Evolutionary conservation across 164 flowering plant species (phyloP), one percentile per base, ranked within the genome.

Genomic region (Cinnamomum chago): DNA sequence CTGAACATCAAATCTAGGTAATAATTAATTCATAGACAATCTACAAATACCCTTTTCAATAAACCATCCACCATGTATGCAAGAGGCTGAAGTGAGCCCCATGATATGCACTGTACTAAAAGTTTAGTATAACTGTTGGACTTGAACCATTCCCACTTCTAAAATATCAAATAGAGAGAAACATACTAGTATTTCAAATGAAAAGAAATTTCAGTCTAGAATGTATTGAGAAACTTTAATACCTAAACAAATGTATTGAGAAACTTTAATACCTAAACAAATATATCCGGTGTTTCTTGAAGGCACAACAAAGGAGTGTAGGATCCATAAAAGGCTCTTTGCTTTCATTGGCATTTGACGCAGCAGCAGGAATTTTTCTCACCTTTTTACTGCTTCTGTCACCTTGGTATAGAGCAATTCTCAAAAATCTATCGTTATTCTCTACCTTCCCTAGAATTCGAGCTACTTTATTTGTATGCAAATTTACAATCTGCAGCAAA

Each of bases 401-500:
- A 79, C 97, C 97, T 88, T 91, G 99, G 80, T 93, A 95, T 74
- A 95, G 83, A 40, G 98, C 97, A 79, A 95, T 89, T 81, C 87
- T 88, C 84, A 95, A 82, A 81, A 93, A 95, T 65, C 99, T 88
- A 70, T 95, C 99, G 80, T 95, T 95, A 83, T 84, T 95, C 83
- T 95, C 99, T 80, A 93, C 99, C 87, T 95, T 95, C 23, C 98
- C 99, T 73, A 95, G 97, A 73, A 95, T 92, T 62, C 99, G 81
- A 5, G 97, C 75, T 79, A 93, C 98, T 85, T 89, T 93, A 78
- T 93, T 93, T 70, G 97, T 91, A 77, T 95, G 97, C 76, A 95
- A 76, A 81, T 95, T 95, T 64, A 95, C 91, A 15, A 95, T 81
- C 99, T 95, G 82, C 28, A 11, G 15, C 23, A 23, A 68, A 14